Evolutionary conservation across 2,329 filamentous ascomycete species (phyloP), one percentile per base, ranked within the genome.

Genomic region (Calonectria montana): DNA sequence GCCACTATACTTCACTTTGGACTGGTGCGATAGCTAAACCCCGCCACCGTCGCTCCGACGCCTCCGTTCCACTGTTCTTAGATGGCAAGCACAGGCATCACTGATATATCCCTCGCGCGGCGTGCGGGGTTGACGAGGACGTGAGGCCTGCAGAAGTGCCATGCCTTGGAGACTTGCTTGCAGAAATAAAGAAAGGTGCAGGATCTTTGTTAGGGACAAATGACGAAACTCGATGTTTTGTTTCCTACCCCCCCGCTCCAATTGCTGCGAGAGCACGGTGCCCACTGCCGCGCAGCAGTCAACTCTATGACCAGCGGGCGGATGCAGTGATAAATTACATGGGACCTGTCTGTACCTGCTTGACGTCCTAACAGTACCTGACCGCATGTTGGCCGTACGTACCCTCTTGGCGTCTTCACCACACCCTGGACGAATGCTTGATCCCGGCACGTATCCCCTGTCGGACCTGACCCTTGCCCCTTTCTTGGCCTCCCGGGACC

Each of bases 101-200:
- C 31, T 43, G 41, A 59, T 41, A 43, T 65, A 61, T 70, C 43
- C 50, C 50, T 65, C 53, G 67, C 57, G n/a, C 67, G 61, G 67
- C 57, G 57, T 62, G 67, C 43, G 53, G 62, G 66, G 66, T 63
- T 43, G 57, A 69, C 13, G 47, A 29, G 35, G 45, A 29, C 15
- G 27, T 23, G 35, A 39, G n/a, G 18, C 21, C 18, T 23, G 65
- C 41, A 57, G 37, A 57, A 57, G 53, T 57, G 53, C 53, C 31
- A 15, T 25, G 53, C 29, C 31, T 35, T 2, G 15, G 31, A n/a
- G n/a, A 37, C 25, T 18, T 37, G 53, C 12, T 35, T 23, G n/a
- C n/a, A 21, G 53, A 4, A 57, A 57, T 23, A 35, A 50, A 31
- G 48, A 57, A 25, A 31, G 29, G 35, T 9, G 39, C 48, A 41